Percentiles rank a stretch among this genome's conserved stretches.
Conservation (phyloP, 1,284 basidiomycete genomes). For the Ganoderma leucocontextum region DNA sequence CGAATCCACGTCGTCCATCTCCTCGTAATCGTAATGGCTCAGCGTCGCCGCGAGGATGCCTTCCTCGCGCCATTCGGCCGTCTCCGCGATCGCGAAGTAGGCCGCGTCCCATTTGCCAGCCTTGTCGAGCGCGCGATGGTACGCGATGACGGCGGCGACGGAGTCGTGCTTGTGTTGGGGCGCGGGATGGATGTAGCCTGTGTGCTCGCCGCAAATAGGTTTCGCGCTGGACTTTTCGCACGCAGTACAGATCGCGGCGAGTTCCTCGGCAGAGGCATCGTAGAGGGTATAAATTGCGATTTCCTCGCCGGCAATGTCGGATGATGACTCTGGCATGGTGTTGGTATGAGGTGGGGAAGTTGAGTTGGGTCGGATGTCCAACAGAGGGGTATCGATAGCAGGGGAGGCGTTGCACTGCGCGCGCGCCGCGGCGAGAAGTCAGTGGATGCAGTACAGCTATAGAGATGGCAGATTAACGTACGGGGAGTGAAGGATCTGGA, state of each 20-base stretch:
- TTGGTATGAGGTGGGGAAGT: not conserved
- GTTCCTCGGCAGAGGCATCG: not conserved
- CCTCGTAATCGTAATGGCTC: not conserved
- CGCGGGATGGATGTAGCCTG: not conserved
- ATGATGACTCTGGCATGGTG: not conserved
- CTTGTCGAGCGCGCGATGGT: slow-evolving; percentile 1
- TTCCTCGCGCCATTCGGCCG: not conserved
- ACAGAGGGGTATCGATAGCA: too few relatives aligned
- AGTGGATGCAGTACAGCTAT: too few relatives aligned
- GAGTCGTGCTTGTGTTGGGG: not conserved
- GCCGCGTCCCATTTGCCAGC: not conserved
- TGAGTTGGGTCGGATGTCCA: too few relatives aligned
- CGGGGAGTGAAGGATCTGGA: too few relatives aligned
- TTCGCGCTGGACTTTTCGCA: not conserved
- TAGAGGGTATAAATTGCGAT: slow-evolving; percentile 1
- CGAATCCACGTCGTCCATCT: not conserved
- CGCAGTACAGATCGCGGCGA: not conserved
- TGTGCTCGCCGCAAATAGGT: not conserved
- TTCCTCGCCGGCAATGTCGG: not conserved
- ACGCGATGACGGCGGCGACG: not conserved
- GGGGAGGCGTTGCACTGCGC: too few relatives aligned
- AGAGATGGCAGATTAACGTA: too few relatives aligned
- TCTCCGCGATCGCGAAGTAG: slow-evolving; percentile 7
- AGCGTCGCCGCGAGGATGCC: slow-evolving; percentile 7
- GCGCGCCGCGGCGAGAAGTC: too few relatives aligned